phyloP scores from a whole-genome alignment of 2,329 filamentous ascomycete species.

The Neurospora sp. region DNA sequence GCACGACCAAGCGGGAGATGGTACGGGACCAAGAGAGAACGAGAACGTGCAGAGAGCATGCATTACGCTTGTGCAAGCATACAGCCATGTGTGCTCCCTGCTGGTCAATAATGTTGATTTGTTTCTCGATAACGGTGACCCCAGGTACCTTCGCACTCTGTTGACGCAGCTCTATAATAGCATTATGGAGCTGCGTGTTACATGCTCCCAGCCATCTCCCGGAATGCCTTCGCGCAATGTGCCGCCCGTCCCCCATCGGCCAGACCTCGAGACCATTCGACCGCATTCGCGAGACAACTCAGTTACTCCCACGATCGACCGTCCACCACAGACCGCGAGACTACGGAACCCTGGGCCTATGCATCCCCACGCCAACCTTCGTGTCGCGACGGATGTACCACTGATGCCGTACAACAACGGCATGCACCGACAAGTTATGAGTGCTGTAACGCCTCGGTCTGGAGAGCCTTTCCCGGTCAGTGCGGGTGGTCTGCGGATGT shows the following conservation, averaged over 20 bases:
- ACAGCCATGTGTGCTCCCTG: conserved; percentile 54
- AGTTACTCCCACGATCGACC: conserved; percentile 42
- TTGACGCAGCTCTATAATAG: conserved; percentile 56
- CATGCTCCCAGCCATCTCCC: conserved; percentile 28
- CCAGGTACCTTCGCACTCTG: conserved; percentile 56
- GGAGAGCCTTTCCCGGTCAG: conserved; percentile 67
- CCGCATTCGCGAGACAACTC: conserved; percentile 43
- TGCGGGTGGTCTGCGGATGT: conserved; percentile 38
- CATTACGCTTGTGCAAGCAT: conserved; percentile 53
- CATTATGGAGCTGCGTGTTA: conserved; percentile 56
- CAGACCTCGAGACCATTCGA: conserved; percentile 36
- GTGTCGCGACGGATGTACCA: conserved; percentile 47
- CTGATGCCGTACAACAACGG: conserved; percentile 38
- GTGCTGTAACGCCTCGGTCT: conserved; percentile 65
- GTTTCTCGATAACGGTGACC: conserved; percentile 55
- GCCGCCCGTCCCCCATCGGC: conserved; percentile 17
- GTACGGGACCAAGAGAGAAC: conserved; percentile 42
- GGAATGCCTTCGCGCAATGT: conserved; percentile 16
- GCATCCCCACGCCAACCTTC: conserved; percentile 40
- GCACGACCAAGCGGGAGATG: conserved; percentile 43
- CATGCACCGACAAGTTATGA: conserved; percentile 39
- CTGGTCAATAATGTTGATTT: conserved; percentile 52
- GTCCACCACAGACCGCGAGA: conserved; percentile 30
- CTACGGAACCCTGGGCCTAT: conserved; percentile 31
- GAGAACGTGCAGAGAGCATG: conserved; percentile 56